These are phyloP conservation scores for Kondoa malvinella DNA, from an alignment of 768 basidiomycete genomes.

Conservation along the genomic window DNA sequence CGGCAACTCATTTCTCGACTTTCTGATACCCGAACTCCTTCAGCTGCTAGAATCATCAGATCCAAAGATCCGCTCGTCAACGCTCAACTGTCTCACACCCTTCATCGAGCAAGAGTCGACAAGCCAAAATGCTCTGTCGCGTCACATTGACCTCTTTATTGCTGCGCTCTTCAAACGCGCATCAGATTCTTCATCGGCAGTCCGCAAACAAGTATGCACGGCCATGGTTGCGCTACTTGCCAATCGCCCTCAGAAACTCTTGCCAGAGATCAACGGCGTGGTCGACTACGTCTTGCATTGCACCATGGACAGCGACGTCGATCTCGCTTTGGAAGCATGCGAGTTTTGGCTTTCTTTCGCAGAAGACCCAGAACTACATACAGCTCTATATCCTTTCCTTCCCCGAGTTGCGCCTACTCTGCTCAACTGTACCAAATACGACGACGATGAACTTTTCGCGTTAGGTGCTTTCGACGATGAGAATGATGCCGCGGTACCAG, in stretches of 20 bases:
- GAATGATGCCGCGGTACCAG: constrained; percentile 67
- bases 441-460: constrained; percentile 88
- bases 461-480: constrained; percentile 70
- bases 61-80: constrained; percentile 79
- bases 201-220: constrained; percentile 89
- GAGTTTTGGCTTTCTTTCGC: constrained; percentile 99
- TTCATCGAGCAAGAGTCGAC: constrained; percentile 46
- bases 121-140: constrained; percentile 63
- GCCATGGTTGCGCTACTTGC: constrained; percentile 83
- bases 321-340: constrained; percentile 92
- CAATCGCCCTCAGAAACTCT: constrained; percentile 81
- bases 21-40: constrained; percentile 91
- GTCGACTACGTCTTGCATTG: constrained; percentile 98
- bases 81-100: constrained; percentile 83
- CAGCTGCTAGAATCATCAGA: constrained; percentile 65
- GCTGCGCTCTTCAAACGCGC: constrained; percentile 85
- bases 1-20: constrained; percentile 82
- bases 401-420: constrained; percentile 84
- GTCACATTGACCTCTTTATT: constrained; percentile 85
- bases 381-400: constrained; percentile 67
- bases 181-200: constrained; percentile 79
- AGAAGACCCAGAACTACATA: constrained; percentile 73
- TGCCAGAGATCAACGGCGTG: constrained; percentile 87
- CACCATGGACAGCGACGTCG: constrained; percentile 63
- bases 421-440: constrained; percentile 94